Evolutionary conservation across 2,329 filamentous ascomycete genomes (phyloP).

Genomic region (Fusarium sp.): DNA sequence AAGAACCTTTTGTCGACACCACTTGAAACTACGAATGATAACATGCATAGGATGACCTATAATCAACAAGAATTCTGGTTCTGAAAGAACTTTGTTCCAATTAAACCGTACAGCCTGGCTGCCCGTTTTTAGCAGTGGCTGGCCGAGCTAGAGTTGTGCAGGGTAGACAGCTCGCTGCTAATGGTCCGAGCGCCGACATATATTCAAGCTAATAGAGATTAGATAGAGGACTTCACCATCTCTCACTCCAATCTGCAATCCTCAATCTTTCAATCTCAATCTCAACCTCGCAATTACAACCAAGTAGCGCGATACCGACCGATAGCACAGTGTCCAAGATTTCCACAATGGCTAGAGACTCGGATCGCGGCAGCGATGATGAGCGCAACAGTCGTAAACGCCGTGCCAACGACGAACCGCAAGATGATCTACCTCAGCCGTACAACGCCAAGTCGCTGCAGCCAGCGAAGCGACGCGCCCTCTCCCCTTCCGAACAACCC

Average conservation of each 20-base stretch:
- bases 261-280: not conserved
- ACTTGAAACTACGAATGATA: not conserved
- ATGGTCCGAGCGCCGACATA: slow-evolving; percentile 31
- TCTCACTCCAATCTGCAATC: slow-evolving; percentile 6
- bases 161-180: slow-evolving; percentile 13
- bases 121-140: not conserved
- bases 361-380: slow-evolving; percentile 21
- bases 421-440: slow-evolving; percentile 65
- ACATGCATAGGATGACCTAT: not conserved
- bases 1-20: not conserved
- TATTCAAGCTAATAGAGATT: slow-evolving; percentile 8
- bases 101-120: not conserved
- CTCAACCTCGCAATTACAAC: slow-evolving; percentile 4
- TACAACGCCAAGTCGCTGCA: slow-evolving; percentile 70
- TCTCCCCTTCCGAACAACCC: slow-evolving; percentile 66
- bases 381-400: slow-evolving; percentile 48
- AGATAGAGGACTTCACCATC: slow-evolving; percentile 20
- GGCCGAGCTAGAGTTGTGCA: slow-evolving; percentile 19
- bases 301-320: not conserved
- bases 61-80: not conserved
- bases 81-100: not conserved
- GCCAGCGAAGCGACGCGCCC: slow-evolving; percentile 67
- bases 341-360: slow-evolving; percentile 32
- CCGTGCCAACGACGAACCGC: slow-evolving; percentile 50
- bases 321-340: not conserved